These are phyloP conservation scores for Closterium sp. DNA, from an alignment of 139 green algal species.

Conservation along the genomic window DNA sequence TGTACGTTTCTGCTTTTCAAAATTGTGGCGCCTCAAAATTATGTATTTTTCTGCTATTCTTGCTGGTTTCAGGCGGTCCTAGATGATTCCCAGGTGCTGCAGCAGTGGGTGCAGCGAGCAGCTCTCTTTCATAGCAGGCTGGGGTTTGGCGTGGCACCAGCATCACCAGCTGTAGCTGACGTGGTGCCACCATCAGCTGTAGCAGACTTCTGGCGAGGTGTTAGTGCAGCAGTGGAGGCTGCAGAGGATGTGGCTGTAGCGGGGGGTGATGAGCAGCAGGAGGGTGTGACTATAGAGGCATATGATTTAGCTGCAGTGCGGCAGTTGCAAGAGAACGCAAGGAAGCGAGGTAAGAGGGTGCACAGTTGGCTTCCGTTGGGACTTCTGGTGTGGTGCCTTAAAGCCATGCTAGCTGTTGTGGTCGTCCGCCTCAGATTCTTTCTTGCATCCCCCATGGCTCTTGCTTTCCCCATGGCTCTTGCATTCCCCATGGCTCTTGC, in stretches of 20 bases:
- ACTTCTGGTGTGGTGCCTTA: too few relatives aligned
- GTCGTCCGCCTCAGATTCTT: too few relatives aligned
- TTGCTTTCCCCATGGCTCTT: too few relatives aligned
- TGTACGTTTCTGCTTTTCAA: too few relatives aligned
- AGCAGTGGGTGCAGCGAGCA: neutral
- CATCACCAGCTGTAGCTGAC: neutral
- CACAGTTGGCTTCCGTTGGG: too few relatives aligned
- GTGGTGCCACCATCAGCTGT: neutral
- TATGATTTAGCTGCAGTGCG: neutral
- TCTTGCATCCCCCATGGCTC: too few relatives aligned
- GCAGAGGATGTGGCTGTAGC: neutral
- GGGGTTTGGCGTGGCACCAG: neutral
- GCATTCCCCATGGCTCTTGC: too few relatives aligned
- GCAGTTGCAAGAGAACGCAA: neutral
- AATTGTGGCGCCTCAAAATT: too few relatives aligned
- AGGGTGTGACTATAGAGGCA: neutral
- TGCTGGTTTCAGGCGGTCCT: neutral
- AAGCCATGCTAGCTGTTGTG: too few relatives aligned
- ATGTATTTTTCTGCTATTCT: too few relatives aligned
- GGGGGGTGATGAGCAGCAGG: neutral
- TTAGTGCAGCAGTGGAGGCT: neutral
- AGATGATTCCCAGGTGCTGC: neutral
- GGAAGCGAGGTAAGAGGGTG: neutral
- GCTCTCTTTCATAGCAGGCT: neutral
- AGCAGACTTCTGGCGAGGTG: neutral